Conservation (phyloP, 805 yeast species). For the Candida hungchunana region DNA sequence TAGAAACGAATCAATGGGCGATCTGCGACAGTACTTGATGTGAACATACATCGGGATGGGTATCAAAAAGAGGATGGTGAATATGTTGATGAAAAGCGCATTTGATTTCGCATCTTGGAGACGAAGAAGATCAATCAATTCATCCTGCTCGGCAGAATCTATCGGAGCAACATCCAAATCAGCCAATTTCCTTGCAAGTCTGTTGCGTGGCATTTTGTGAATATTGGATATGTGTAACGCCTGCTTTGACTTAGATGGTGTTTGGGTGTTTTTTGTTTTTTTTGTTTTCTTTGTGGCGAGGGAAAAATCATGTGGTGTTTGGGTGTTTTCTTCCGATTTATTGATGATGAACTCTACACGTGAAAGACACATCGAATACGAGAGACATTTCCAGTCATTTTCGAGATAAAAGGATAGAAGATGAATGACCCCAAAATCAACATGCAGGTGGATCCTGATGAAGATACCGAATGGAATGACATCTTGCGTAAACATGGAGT, state of each 20-base stretch:
- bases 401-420: too few relatives aligned
- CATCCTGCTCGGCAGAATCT: constrained; percentile 21
- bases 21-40: constrained; percentile 8
- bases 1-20: constrained; percentile 11
- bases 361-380: too few relatives aligned
- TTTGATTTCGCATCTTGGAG: constrained; percentile 12
- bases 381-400: too few relatives aligned
- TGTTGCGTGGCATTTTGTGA: constrained; percentile 19
- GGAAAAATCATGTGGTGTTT: too few relatives aligned
- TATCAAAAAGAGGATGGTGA: constrained; percentile 15
- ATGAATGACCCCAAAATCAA: constrained; percentile 64
- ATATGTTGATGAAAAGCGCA: constrained; percentile 13
- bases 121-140: constrained; percentile 15
- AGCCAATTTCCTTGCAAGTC: constrained; percentile 12
- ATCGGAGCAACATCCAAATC: constrained; percentile 12
- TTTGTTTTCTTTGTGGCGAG: too few relatives aligned
- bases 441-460: constrained; percentile 89
- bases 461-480: constrained; percentile 99
- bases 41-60: constrained; percentile 19
- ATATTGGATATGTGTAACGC: too few relatives aligned
- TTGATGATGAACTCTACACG: too few relatives aligned
- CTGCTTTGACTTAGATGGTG: too few relatives aligned
- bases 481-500: constrained; percentile 85
- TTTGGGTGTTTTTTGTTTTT: too few relatives aligned
- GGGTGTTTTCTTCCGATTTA: too few relatives aligned